phyloP scores from a whole-genome alignment of 2,329 filamentous ascomycete species.

The Trichoderma endophyticum region DNA sequence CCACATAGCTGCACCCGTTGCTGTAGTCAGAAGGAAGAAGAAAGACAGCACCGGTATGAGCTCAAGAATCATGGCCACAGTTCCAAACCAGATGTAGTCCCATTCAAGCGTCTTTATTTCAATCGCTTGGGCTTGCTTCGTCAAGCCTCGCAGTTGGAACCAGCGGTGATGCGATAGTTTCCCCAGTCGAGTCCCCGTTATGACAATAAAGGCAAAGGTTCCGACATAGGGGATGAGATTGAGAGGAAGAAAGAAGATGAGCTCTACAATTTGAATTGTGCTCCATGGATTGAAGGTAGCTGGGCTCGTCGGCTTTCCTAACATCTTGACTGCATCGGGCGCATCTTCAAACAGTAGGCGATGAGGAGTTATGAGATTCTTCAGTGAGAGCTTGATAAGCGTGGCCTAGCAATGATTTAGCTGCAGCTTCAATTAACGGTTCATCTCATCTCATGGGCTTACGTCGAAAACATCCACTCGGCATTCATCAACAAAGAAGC shows the following conservation, averaged over 20 bases:
- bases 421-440: neutral
- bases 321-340: conserved; percentile 69
- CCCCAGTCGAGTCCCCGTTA: conserved; percentile 83
- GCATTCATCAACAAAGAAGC: conserved; percentile 76
- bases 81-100: conserved; percentile 94
- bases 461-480: conserved; percentile 83
- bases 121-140: conserved; percentile 68
- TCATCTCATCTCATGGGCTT: conserved; percentile 28
- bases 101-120: conserved; percentile 66
- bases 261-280: conserved; percentile 83
- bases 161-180: conserved; percentile 90
- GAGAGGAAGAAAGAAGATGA: conserved; percentile 73
- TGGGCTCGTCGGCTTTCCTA: conserved; percentile 74
- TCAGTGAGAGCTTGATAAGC: conserved; percentile 69
- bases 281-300: conserved; percentile 87
- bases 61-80: conserved; percentile 77
- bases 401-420: conserved; percentile 48
- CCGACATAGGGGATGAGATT: conserved; percentile 85
- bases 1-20: conserved; percentile 84
- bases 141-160: conserved; percentile 74
- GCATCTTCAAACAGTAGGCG: conserved; percentile 65
- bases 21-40: conserved; percentile 86
- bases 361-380: conserved; percentile 64
- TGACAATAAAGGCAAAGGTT: conserved; percentile 77
- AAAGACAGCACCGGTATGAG: conserved; percentile 90